Percentiles rank a stretch among this genome's conserved stretches.
Evolutionary conservation across 2,329 filamentous ascomycete species (phyloP).

Genomic region (Hymenoscyphus fraxineus): DNA sequence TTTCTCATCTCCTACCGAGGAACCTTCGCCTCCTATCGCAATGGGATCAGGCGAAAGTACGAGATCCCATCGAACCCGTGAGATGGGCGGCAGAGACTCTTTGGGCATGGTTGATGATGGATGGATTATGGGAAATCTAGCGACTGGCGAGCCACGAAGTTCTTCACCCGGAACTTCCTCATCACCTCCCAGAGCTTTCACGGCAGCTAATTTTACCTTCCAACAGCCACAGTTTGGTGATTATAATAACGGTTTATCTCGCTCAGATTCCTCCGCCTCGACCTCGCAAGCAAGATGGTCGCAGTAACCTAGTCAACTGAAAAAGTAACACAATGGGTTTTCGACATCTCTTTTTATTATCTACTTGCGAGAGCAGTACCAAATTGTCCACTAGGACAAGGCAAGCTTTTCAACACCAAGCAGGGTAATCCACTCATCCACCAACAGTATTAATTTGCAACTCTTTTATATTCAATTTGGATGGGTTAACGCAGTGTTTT

Average conservation of each 20-base stretch:
- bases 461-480: not conserved
- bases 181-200: not conserved
- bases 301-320: not conserved
- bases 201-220: not conserved
- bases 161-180: not conserved
- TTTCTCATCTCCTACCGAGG: constrained; percentile 10
- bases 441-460: not conserved
- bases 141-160: not conserved
- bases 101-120: not conserved
- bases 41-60: constrained; percentile 13
- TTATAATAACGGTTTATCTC: not conserved
- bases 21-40: constrained; percentile 16
- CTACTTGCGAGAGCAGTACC: not conserved
- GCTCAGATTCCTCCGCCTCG: not conserved
- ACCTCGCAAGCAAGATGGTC: not conserved
- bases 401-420: not conserved
- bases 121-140: not conserved
- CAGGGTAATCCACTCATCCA: not conserved
- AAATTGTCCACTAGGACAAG: not conserved
- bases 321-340: not conserved
- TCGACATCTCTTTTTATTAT: not conserved
- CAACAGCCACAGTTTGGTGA: not conserved
- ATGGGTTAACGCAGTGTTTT: not conserved
- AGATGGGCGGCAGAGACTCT: not conserved
- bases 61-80: not conserved